phyloP scores from a whole-genome alignment of 768 basidiomycete species.

The Rhizopogon sp. region DNA sequence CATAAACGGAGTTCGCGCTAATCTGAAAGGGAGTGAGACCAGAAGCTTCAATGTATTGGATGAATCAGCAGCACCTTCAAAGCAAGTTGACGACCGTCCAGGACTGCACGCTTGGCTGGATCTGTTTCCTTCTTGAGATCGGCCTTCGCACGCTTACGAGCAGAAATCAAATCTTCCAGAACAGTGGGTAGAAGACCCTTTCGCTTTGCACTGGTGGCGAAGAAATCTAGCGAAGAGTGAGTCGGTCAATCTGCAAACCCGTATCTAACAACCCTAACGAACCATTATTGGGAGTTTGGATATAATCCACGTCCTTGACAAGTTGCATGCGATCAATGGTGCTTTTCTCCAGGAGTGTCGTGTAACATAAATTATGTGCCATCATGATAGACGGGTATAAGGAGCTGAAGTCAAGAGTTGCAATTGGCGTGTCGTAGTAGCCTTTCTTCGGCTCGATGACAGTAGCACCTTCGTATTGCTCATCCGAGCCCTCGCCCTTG shows the following conservation, averaged over 20 bases:
- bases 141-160: conserved; percentile 91
- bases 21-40: conserved; percentile 54
- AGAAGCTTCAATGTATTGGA: not conserved
- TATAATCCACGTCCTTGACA: conserved; percentile 84
- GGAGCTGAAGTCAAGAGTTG: conserved; percentile 97
- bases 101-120: conserved; percentile 93
- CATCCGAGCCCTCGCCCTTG: conserved; percentile 87
- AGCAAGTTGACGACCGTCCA: conserved; percentile 96
- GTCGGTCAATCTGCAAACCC: not conserved
- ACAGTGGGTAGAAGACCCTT: conserved; percentile 92
- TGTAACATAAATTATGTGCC: conserved; percentile 99
- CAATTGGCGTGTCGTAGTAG: conserved; percentile 95
- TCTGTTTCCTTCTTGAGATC: conserved; percentile 97
- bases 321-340: conserved; percentile 77
- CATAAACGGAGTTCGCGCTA: conserved; percentile 98
- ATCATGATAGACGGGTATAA: conserved; percentile 99
- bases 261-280: conserved; percentile 4
- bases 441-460: conserved; percentile 97
- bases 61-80: conserved; percentile 59
- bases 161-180: conserved; percentile 88
- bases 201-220: conserved; percentile 64
- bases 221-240: conserved; percentile 60
- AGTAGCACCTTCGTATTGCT: conserved; percentile 98
- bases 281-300: conserved; percentile 96
- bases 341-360: conserved; percentile 80